Conservation (phyloP, 805 yeast species). For the Suhomyces xylopsoci region DNA sequence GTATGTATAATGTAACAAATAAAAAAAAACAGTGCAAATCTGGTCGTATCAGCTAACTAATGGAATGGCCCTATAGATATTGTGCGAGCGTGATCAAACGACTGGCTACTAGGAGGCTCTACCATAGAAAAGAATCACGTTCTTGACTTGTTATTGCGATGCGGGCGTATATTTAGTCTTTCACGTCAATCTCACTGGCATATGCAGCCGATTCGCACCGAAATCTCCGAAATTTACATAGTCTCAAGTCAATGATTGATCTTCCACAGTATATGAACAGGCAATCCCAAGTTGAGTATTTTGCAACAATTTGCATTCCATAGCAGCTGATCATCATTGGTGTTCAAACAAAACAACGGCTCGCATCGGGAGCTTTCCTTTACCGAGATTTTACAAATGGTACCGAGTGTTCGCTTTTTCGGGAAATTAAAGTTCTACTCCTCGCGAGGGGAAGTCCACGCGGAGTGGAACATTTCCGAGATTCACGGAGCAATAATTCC, state of each 20-base stretch:
- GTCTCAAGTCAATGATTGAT: neutral
- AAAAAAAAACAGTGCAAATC: too few species aligned
- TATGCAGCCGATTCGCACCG: neutral
- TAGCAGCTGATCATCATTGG: neutral
- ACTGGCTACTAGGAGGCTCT: too few species aligned
- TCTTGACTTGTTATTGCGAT: neutral
- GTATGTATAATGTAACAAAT: too few species aligned
- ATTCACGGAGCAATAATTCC: too few species aligned
- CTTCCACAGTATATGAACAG: neutral
- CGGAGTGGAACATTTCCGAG: neutral
- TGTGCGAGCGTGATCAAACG: neutral
- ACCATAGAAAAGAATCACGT: neutral
- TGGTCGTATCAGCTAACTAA: too few species aligned
- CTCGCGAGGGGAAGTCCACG: neutral
- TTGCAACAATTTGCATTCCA: neutral
- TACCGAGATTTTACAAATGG: too few species aligned
- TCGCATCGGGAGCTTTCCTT: neutral
- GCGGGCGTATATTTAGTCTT: neutral
- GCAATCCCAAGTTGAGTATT: too few species aligned
- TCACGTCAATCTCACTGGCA: neutral
- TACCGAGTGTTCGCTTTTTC: neutral
- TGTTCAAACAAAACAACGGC: neutral
- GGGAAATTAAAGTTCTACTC: neutral
- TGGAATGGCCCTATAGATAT: neutral
- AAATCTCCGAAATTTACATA: neutral